A percentile compares a stretch with the other conserved stretches of the same genome.
Evolutionary conservation across 352 stramenopile species (phyloP).

Genomic region (Phytophthora hibernalis): DNA sequence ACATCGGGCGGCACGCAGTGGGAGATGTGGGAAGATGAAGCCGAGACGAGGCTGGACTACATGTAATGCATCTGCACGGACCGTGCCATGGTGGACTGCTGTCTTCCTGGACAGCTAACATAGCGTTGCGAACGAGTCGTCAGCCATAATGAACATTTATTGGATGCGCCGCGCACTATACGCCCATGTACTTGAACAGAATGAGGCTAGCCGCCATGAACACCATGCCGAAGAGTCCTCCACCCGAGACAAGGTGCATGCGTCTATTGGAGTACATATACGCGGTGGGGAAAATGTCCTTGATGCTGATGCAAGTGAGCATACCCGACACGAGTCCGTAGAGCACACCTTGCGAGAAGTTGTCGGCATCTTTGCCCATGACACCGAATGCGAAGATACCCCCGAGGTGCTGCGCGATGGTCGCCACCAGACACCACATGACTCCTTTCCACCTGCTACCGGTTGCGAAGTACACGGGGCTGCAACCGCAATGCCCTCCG

Average conservation of each 20-base stretch:
- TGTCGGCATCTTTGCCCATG: constrained; percentile 51
- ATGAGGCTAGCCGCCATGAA: constrained; percentile 91
- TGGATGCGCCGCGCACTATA: constrained; percentile 33
- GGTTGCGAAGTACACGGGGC: constrained; percentile 97
- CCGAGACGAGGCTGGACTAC: no score
- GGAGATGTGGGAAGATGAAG: constrained; percentile 11
- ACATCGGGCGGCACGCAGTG: constrained; percentile 7
- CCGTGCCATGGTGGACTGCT: no score
- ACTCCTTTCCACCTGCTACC: constrained; percentile 93
- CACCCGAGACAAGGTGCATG: constrained; percentile 78
- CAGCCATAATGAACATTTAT: constrained; percentile 6
- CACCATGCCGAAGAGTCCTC: constrained; percentile 87
- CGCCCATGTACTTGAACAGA: constrained; percentile 78
- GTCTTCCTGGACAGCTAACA: background rate
- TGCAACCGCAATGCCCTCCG: constrained; percentile 94
- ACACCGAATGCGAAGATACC: constrained; percentile 86
- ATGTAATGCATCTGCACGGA: no score
- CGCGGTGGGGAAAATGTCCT: constrained; percentile 92
- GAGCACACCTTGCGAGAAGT: constrained; percentile 79
- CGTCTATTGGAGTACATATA: constrained; percentile 88
- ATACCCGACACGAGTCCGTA: constrained; percentile 94
- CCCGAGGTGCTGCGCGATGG: constrained; percentile 87
- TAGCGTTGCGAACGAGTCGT: background rate
- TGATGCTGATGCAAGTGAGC: constrained; percentile 94
- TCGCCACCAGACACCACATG: constrained; percentile 89